Evolutionary conservation across 2,329 filamentous ascomycete genomes (phyloP), one percentile per base, ranked within the genome.

Genomic region (Ophiostoma sp.): DNA sequence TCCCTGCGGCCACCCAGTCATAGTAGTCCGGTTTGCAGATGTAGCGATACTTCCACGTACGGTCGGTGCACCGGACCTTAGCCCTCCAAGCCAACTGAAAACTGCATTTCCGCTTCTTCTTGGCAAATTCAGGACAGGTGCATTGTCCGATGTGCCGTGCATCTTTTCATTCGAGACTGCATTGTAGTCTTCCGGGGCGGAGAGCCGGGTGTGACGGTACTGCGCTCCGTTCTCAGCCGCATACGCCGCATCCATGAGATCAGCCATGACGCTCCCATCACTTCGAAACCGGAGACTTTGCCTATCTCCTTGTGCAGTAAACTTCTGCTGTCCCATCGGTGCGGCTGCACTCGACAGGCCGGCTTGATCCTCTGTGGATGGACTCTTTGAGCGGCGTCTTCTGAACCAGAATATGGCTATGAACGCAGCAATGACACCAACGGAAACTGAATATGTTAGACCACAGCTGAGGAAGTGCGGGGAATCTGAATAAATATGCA

Each of bases 171-270:
- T n/a, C 23, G 17, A 39, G 33, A 35, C 13, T 11, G 31, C 31
- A 64, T 11, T 54, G 15, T 35, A 17, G 4, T 13, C n/a, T 23
- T 27, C 33, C 8, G n/a, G 6, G 20, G 3, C 27, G 35, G 62
- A 39, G 2, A 39, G 20, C n/a, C 23, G 62, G 11, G 33, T 41
- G n/a, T 65, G 62, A n/a, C 62, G 62, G 36, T 65, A 65, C 4
- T 39, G 35, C 35, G 17, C 62, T 11, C 62, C 62, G n/a, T 65
- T 65, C 33, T 65, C 62, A 13, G 62, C 62, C 8, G 62, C 62
- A 23, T 65, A 65, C 1, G 62, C 62, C 20, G 62, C 62, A 65
- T 65, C 62, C 62, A 65, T 65, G 20, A 65, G 62, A 39, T 65
- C 62, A 23, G 62, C 62, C 62, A 65, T 65, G 7, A 65, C 62